Conservation (phyloP, 257 asterid genomes). For the Solanum commersonii region DNA sequence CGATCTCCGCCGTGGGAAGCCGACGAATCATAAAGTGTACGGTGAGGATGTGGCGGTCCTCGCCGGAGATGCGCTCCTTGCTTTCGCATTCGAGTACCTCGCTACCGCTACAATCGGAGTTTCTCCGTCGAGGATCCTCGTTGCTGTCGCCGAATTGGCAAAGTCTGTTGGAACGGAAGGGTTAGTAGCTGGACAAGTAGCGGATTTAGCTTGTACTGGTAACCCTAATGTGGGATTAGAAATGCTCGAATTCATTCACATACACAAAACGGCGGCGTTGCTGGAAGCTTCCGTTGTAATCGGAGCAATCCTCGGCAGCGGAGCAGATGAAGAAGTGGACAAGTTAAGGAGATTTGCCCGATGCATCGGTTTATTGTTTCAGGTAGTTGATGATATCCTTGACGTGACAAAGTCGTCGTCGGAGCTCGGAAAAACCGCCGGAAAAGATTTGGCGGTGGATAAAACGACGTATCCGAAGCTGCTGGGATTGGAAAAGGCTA, state of each 20-base stretch:
- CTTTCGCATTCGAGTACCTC: constrained; percentile 42
- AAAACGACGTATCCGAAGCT: constrained; percentile 72
- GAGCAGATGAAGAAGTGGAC: constrained; percentile 31
- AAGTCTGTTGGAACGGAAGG: constrained; percentile 64
- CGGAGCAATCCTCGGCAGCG: constrained; percentile 75
- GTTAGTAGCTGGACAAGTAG: constrained; percentile 79
- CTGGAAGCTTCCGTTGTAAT: constrained; percentile 59
- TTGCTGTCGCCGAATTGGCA: constrained; percentile 43
- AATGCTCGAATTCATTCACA: constrained; percentile 50
- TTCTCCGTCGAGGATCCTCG: constrained; percentile 8
- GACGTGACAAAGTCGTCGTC: constrained; percentile 64
- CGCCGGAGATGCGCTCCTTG: constrained; percentile 64
- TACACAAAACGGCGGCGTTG: constrained; percentile 67
- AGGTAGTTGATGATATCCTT: constrained; percentile 71
- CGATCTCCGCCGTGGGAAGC: constrained; percentile 75
- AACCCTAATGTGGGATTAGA: constrained; percentile 30
- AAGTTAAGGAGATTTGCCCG: constrained; percentile 47
- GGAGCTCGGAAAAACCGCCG: constrained; percentile 74
- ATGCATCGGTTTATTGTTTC: constrained; percentile 61
- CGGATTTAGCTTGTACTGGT: constrained; percentile 44
- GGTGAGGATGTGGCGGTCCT: constrained; percentile 74
- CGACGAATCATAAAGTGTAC: constrained; percentile 55
- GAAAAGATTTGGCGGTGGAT: constrained; percentile 55
- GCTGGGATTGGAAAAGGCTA: constrained; percentile 63
- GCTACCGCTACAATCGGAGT: constrained; percentile 14